These are phyloP conservation scores for Cynanchum wilfordii DNA, from an alignment of 257 asterid species.

Conservation along the genomic window DNA sequence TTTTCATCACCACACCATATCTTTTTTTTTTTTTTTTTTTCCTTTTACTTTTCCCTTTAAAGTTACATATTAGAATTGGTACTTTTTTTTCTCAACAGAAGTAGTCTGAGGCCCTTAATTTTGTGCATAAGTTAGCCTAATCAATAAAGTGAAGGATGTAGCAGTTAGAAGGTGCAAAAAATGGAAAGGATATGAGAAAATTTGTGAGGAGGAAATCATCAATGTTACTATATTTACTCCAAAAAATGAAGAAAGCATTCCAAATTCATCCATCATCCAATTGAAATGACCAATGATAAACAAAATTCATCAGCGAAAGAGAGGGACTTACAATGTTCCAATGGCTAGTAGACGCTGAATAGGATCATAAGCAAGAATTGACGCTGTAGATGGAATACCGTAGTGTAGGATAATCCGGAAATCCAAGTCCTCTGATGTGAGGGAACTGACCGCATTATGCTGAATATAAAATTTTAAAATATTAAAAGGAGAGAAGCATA, in stretches of 20 bases:
- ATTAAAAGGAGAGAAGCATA: not conserved
- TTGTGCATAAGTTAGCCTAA: not conserved
- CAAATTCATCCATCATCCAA: not conserved
- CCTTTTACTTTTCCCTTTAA: too few species aligned
- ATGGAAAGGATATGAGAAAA: not conserved
- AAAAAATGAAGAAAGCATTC: not conserved
- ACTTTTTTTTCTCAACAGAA: not conserved
- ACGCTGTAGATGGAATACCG: slow-evolving; percentile 79
- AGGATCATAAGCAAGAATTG: slow-evolving; percentile 82
- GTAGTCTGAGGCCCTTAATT: slow-evolving; percentile 1
- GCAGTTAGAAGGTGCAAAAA: not conserved
- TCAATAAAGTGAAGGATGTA: not conserved
- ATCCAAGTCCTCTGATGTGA: slow-evolving; percentile 56
- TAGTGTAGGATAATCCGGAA: slow-evolving; percentile 62
- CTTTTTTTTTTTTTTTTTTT: not conserved
- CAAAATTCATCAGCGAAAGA: not conserved
- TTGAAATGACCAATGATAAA: slow-evolving; percentile 1
- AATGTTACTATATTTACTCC: not conserved
- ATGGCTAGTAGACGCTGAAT: slow-evolving; percentile 77
- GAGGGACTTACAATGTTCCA: slow-evolving; percentile 65
- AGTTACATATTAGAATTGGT: not conserved
- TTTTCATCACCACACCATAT: not conserved
- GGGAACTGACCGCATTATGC: slow-evolving; percentile 36
- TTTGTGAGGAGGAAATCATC: not conserved
- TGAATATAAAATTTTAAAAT: slow-evolving; percentile 21